Percentiles rank a stretch among this genome's conserved stretches.
These are phyloP conservation scores for Nakazawaea ambrosiae DNA, from an alignment of 805 yeast genomes.

Conservation along the genomic window DNA sequence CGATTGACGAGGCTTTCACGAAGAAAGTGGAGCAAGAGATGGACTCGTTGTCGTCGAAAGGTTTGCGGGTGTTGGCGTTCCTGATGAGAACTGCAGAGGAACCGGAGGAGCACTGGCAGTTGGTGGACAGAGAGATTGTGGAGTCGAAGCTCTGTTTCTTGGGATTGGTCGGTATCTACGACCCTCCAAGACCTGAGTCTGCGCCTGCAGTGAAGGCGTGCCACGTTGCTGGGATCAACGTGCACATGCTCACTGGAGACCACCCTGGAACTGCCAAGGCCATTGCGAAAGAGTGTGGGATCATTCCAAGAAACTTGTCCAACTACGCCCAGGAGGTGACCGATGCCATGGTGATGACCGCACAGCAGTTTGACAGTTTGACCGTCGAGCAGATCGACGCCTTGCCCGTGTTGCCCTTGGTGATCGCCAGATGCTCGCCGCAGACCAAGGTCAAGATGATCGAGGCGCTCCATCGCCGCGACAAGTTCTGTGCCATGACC, in stretches of 20 bases:
- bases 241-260: slow-evolving; percentile 79
- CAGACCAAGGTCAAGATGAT: slow-evolving; percentile 77
- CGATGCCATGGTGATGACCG: slow-evolving; percentile 68
- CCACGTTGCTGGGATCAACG: slow-evolving; percentile 70
- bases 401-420: slow-evolving; percentile 64
- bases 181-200: slow-evolving; percentile 72
- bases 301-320: slow-evolving; percentile 53
- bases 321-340: slow-evolving; percentile 50
- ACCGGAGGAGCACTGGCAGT: slow-evolving; percentile 23
- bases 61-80: slow-evolving; percentile 69
- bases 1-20: slow-evolving; percentile 33
- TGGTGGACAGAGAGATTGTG: slow-evolving; percentile 33
- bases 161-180: slow-evolving; percentile 73
- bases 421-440: slow-evolving; percentile 79
- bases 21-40: slow-evolving; percentile 44
- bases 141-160: slow-evolving; percentile 50
- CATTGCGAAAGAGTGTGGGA: slow-evolving; percentile 77
- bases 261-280: slow-evolving; percentile 75
- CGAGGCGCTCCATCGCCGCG: slow-evolving; percentile 62
- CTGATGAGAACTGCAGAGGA: slow-evolving; percentile 35
- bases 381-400: slow-evolving; percentile 54
- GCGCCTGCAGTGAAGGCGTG: slow-evolving; percentile 57
- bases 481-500: slow-evolving; percentile 69
- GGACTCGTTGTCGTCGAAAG: slow-evolving; percentile 53
- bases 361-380: slow-evolving; percentile 59